Base-by-base conservation (phyloP, 345 rosid species). In the Gossypium bickii region DNA sequence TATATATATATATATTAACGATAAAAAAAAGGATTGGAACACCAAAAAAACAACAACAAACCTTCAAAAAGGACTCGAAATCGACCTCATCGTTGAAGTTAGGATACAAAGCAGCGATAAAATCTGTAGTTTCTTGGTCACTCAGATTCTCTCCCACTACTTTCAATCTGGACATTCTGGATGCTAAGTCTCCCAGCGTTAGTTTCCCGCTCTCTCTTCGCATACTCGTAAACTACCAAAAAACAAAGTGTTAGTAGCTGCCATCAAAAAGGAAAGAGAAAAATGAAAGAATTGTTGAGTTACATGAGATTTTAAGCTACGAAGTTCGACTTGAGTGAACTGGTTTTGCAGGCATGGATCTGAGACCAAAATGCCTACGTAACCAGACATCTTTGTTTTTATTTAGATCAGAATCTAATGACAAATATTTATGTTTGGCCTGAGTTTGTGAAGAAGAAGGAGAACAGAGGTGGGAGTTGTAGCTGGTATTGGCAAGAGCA, bases 321-420 rank as follows among this genome's bases (percentile, higher is more conserved):
- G 90, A 70, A 92, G 98, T 90, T 94, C 98, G 58, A 94, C 98
- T 67, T 94, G 98, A 53, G 98, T 94, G 89, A 94, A 94, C 87
- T 94, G 98, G 78, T 89, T 94, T 72, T 94, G 98, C 44, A 94
- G 95, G 89, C 82, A 89, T 74, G 97, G 95, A 89, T 94, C 98
- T 76, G 97, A 92, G 27, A 94, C 94, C 15, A 92, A 75, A 81
- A 94, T 82, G 18, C 98, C 98, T 4, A 89, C 93, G 86, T 89
- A 94, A n/a, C 88, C 88, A 10, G 92, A 88, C 97, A 90, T 93
- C 5, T 18, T 57, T 57, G 16, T 57, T 22, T n/a, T 22, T 57
- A 12, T 47, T 47, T 61, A 48, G 20, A 22, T 1, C 49, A 24
- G 51, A 73, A 56, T 34, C 51, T 60, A 17, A 29, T 0, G 8